Evolutionary conservation across 1,284 basidiomycete genomes (phyloP).

Genomic region (Boletus mariae): DNA sequence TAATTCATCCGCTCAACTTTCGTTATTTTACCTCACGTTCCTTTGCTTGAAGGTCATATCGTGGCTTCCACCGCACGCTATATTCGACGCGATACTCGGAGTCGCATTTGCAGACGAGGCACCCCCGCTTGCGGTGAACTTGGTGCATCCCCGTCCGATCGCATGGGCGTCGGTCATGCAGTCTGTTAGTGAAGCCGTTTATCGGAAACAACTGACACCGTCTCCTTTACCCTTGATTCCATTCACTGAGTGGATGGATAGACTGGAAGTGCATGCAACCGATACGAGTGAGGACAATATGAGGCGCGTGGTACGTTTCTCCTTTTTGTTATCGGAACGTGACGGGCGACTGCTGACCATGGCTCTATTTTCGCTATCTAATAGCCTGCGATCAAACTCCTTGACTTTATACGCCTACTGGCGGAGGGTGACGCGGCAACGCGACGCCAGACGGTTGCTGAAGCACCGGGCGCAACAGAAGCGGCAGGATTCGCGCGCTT

Average conservation of each 20-base stretch:
- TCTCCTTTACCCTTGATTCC: constrained; percentile 20
- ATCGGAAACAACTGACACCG: constrained; percentile 8
- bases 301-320: neutral
- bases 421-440: constrained; percentile 5
- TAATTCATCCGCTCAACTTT: constrained; percentile 3
- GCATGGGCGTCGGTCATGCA: constrained; percentile 24
- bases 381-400: constrained; percentile 17
- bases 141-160: constrained; percentile 29
- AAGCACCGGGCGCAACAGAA: neutral
- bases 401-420: constrained; percentile 14
- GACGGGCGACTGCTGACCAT: neutral
- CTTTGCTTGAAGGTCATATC: constrained; percentile 18
- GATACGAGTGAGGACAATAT: constrained; percentile 10
- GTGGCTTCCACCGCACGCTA: constrained; percentile 30
- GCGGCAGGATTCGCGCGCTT: constrained; percentile 7
- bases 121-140: constrained; percentile 20
- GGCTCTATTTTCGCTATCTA: neutral
- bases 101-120: constrained; percentile 19
- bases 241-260: constrained; percentile 23
- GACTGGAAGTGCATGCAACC: constrained; percentile 10
- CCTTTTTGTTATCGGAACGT: neutral
- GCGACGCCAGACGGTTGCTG: neutral
- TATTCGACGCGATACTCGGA: constrained; percentile 24
- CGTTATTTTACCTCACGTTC: neutral
- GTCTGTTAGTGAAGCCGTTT: constrained; percentile 14